Conservation (phyloP, 345 rosid genomes). For the Eucalyptus cladocalyx region DNA sequence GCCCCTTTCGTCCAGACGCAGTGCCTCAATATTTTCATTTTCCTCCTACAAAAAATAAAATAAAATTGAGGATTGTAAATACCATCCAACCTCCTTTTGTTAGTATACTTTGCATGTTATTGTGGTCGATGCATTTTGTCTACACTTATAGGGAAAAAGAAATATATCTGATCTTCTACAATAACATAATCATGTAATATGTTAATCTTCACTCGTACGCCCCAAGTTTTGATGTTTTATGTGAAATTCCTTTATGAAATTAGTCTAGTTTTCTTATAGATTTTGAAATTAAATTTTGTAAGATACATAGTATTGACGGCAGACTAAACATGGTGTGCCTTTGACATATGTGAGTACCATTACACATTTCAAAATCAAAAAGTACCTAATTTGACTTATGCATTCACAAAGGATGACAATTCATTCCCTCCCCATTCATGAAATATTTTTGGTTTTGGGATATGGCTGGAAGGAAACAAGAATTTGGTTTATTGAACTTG, state of each 20-base stretch:
- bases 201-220: too few relatives aligned
- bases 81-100: neutral
- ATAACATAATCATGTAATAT: too few relatives aligned
- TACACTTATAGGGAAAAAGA: neutral
- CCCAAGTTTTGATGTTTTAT: too few relatives aligned
- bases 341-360: too few relatives aligned
- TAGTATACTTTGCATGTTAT: neutral
- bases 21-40: neutral
- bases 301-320: too few relatives aligned
- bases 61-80: neutral
- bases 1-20: neutral
- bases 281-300: too few relatives aligned
- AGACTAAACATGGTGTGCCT: too few relatives aligned
- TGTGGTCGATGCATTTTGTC: neutral
- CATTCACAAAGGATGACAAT: neutral
- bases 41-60: neutral
- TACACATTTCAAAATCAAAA: too few relatives aligned
- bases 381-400: neutral
- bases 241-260: too few relatives aligned
- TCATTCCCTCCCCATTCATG: neutral
- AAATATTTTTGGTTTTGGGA: neutral
- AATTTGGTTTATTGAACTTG: too few relatives aligned
- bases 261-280: too few relatives aligned
- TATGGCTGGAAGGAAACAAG: too few relatives aligned
- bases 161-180: neutral